Conservation (phyloP, 2,329 filamentous ascomycete species). For the Keithomyces neogunnii region DNA sequence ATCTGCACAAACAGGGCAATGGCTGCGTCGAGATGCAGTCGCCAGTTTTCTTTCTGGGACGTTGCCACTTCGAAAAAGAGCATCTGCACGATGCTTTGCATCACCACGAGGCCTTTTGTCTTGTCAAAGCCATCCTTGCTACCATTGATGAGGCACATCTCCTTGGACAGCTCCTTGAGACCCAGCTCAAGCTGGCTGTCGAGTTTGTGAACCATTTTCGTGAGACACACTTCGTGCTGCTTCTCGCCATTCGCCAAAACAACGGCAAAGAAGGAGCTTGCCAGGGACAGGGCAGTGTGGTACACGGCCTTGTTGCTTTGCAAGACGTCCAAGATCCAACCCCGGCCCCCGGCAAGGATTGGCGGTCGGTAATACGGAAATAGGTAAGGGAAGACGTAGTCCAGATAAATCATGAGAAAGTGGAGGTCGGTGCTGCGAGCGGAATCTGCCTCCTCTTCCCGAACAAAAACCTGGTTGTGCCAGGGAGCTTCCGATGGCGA, state of each 20-base stretch:
- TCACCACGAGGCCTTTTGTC: slow-evolving; percentile 28
- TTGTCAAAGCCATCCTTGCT: slow-evolving; percentile 21
- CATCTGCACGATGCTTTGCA: slow-evolving; percentile 45
- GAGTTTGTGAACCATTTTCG: slow-evolving; percentile 28
- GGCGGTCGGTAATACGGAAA: slow-evolving; percentile 55
- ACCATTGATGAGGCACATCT: slow-evolving; percentile 28
- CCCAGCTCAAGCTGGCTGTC: slow-evolving; percentile 36
- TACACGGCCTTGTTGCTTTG: slow-evolving; percentile 49
- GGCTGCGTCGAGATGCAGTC: slow-evolving; percentile 41
- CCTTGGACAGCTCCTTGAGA: slow-evolving; percentile 33
- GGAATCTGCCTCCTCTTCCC: slow-evolving; percentile 13
- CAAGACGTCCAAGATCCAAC: slow-evolving; percentile 51
- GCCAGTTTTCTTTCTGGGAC: slow-evolving; percentile 38
- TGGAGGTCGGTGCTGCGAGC: slow-evolving; percentile 24
- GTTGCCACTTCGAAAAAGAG: slow-evolving; percentile 43
- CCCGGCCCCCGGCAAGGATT: slow-evolving; percentile 46
- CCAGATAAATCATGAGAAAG: slow-evolving; percentile 51
- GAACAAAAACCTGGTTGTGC: slow-evolving; percentile 20
- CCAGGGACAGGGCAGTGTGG: slow-evolving; percentile 47
- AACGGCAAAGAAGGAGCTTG: slow-evolving; percentile 48
- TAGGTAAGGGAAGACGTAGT: slow-evolving; percentile 53
- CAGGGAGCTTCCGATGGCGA: slow-evolving; percentile 24
- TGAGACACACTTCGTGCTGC: slow-evolving; percentile 25
- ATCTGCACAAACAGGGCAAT: slow-evolving; percentile 40
- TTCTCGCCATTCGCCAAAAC: slow-evolving; percentile 26